These are phyloP conservation scores for Kazachstania martiniae DNA, from an alignment of 805 yeast genomes.

Conservation along the genomic window DNA sequence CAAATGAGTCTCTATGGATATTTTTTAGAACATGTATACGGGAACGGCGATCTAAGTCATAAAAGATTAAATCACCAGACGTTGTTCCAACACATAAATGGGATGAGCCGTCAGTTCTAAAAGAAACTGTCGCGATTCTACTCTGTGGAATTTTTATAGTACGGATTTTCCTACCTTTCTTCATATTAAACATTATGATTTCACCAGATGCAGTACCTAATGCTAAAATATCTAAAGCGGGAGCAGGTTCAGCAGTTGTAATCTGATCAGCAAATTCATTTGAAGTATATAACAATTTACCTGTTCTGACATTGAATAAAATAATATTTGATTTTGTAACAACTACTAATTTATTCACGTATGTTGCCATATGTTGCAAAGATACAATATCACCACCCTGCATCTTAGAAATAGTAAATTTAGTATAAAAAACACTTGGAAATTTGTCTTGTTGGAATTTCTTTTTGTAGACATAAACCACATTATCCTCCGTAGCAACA, in stretches of 20 bases:
- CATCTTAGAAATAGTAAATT: conserved; percentile 43
- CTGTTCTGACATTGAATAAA: conserved; percentile 67
- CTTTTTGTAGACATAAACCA: conserved; percentile 46
- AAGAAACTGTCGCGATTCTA: conserved; percentile 51
- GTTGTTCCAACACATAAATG: conserved; percentile 72
- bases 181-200: conserved; percentile 54
- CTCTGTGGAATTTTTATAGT: conserved; percentile 35
- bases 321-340: conserved; percentile 58
- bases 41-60: conserved; percentile 61
- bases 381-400: conserved; percentile 54
- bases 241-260: conserved; percentile 69
- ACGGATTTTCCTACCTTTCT: conserved; percentile 47
- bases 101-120: conserved; percentile 83
- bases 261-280: conserved; percentile 45
- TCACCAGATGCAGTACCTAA: conserved; percentile 65
- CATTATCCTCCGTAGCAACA: conserved; percentile 37
- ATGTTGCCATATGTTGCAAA: conserved; percentile 73
- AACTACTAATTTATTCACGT: conserved; percentile 76
- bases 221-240: conserved; percentile 77
- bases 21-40: conserved; percentile 66
- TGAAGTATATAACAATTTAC: conserved; percentile 53
- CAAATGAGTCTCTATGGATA: conserved; percentile 61
- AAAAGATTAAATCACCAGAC: conserved; percentile 77
- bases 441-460: conserved; percentile 28
- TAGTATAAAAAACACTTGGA: conserved; percentile 57